These are phyloP conservation scores for Millerozyma acaciae DNA, from an alignment of 805 yeast genomes.

Conservation along the genomic window DNA sequence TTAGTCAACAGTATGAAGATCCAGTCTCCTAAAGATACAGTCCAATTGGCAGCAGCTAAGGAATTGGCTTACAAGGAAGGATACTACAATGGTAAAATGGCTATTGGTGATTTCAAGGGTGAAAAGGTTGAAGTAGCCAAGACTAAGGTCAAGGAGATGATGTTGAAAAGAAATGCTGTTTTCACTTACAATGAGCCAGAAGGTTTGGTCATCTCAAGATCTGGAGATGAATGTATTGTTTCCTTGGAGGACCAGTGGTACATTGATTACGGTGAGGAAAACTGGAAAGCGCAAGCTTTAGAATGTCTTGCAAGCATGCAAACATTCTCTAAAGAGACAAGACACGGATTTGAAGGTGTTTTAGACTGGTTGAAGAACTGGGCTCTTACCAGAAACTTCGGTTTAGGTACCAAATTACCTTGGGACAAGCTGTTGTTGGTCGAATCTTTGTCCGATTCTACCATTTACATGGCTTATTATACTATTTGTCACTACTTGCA, in stretches of 20 bases:
- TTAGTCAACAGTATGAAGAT: conserved; percentile 85
- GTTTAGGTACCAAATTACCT: conserved; percentile 91
- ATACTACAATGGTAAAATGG: conserved; percentile 82
- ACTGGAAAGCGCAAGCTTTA: conserved; percentile 78
- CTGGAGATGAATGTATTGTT: conserved; percentile 95
- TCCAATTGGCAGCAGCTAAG: conserved; percentile 85
- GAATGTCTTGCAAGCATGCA: conserved; percentile 76
- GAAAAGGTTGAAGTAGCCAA: conserved; percentile 90
- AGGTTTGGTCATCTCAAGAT: conserved; percentile 81
- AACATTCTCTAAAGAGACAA: conserved; percentile 76
- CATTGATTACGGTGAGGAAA: conserved; percentile 92
- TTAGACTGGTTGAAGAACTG: conserved; percentile 96
- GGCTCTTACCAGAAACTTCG: conserved; percentile 97
- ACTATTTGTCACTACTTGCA: conserved; percentile 87
- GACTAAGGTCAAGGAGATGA: conserved; percentile 76
- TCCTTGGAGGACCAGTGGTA: conserved; percentile 99
- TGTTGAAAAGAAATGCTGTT: conserved; percentile 73
- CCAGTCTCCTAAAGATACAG: conserved; percentile 88
- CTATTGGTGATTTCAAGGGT: conserved; percentile 79
- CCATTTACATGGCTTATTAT: conserved; percentile 92
- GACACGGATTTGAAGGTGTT: conserved; percentile 89
- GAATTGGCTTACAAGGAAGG: conserved; percentile 96
- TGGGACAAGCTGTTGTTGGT: conserved; percentile 95
- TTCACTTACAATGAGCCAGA: conserved; percentile 95
- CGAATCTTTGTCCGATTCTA: conserved; percentile 94